Evolutionary conservation across 805 yeast species (phyloP).

Genomic region (Starmerella kuoi): DNA sequence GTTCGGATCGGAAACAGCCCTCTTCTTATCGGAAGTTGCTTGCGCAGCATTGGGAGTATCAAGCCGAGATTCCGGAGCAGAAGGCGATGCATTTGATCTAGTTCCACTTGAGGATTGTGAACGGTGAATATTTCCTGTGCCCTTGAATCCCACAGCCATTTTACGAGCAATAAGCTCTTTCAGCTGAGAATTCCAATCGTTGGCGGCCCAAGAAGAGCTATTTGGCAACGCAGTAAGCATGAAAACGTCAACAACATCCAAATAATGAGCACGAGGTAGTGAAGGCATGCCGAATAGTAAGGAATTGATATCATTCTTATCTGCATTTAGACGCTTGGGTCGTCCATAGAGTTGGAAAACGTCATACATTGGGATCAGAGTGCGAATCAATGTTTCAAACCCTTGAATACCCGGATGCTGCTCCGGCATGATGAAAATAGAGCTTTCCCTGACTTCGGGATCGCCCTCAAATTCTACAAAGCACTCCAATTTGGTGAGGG

Average conservation of each 20-base stretch:
- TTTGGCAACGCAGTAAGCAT: constrained; percentile 32
- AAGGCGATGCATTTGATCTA: neutral
- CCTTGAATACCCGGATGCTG: constrained; percentile 73
- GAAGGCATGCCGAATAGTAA: constrained; percentile 74
- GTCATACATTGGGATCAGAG: constrained; percentile 62
- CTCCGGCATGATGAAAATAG: constrained; percentile 73
- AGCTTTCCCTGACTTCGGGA: constrained; percentile 36
- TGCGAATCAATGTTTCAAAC: constrained; percentile 72
- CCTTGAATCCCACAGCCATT: constrained; percentile 37
- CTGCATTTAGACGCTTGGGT: constrained; percentile 62
- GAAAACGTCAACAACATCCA: constrained; percentile 49
- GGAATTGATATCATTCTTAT: constrained; percentile 52
- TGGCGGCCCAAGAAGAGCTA: constrained; percentile 39
- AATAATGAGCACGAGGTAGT: constrained; percentile 61
- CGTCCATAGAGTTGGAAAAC: constrained; percentile 72
- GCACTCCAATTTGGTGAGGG: constrained; percentile 84
- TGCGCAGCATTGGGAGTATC: neutral
- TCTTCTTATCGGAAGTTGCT: constrained; percentile 26
- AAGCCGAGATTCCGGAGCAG: neutral
- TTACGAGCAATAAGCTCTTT: constrained; percentile 46
- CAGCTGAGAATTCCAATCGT: constrained; percentile 49
- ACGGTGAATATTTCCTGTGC: constrained; percentile 35
- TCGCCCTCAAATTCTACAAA: constrained; percentile 38
- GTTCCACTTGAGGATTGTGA: constrained; percentile 13
- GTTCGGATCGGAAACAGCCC: constrained; percentile 20